Evolutionary conservation across 768 basidiomycete species (phyloP).

Genomic region (Pisolithus tinctorius): DNA sequence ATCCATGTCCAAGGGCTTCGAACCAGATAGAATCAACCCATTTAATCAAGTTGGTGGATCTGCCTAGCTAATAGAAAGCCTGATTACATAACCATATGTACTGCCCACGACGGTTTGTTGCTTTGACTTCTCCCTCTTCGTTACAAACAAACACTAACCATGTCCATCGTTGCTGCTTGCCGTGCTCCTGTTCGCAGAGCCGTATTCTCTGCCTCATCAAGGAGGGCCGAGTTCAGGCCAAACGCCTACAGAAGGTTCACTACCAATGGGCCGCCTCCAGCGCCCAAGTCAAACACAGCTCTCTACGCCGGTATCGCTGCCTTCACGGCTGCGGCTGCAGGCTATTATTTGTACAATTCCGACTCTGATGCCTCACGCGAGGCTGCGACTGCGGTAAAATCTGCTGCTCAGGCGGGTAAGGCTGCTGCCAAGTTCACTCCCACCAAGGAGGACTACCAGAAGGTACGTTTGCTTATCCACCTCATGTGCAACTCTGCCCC

Average conservation of each 20-base stretch:
- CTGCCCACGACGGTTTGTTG: no score
- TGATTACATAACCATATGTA: no score
- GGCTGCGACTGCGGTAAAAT: slow-evolving; percentile 50
- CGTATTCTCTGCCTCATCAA: slow-evolving; percentile 23
- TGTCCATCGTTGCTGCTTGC: slow-evolving; percentile 49
- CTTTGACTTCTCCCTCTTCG: no score
- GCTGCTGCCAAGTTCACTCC: slow-evolving; percentile 65
- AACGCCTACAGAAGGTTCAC: slow-evolving; percentile 53
- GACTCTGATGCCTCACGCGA: slow-evolving; percentile 41
- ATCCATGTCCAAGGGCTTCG: no score
- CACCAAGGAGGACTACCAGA: slow-evolving; percentile 82
- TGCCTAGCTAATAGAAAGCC: no score
- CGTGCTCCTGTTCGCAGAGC: slow-evolving; percentile 46
- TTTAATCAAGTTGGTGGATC: no score
- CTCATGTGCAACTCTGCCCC: neutral
- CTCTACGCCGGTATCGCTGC: slow-evolving; percentile 60
- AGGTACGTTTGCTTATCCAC: slow-evolving; percentile 37
- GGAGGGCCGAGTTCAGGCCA: slow-evolving; percentile 29
- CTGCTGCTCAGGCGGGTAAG: slow-evolving; percentile 56
- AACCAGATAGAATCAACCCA: no score
- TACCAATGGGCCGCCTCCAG: slow-evolving; percentile 38
- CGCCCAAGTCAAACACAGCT: slow-evolving; percentile 47
- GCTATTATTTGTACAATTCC: slow-evolving; percentile 54
- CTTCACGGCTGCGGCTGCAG: slow-evolving; percentile 52
- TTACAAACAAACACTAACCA: slow-evolving; percentile 18